phyloP scores from a whole-genome alignment of 192 early-diverging fungal genomes.

The Entomortierella lignicola region DNA sequence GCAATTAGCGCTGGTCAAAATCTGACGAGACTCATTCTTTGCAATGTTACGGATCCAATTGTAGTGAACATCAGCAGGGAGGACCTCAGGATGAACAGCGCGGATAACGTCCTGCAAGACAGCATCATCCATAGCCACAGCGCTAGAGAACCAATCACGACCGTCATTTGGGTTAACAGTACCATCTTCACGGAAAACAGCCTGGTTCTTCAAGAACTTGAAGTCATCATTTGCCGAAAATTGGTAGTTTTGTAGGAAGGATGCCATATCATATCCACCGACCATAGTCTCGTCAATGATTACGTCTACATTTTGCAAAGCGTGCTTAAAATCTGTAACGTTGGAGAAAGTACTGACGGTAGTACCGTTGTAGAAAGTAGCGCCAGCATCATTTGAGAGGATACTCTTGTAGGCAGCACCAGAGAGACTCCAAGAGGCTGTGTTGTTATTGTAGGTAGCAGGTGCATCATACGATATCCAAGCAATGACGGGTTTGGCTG shows the following conservation, averaged over 20 bases:
- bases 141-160: slow-evolving; percentile 77
- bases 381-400: slow-evolving; percentile 76
- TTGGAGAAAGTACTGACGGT: slow-evolving; percentile 45
- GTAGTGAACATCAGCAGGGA: slow-evolving; percentile 59
- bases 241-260: slow-evolving; percentile 74
- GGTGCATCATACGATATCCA: slow-evolving; percentile 73
- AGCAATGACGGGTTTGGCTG: slow-evolving; percentile 64
- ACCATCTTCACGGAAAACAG: slow-evolving; percentile 77
- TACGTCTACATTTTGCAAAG: slow-evolving; percentile 69
- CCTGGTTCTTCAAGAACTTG: slow-evolving; percentile 72
- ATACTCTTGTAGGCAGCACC: slow-evolving; percentile 68
- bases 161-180: slow-evolving; percentile 69
- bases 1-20: slow-evolving; percentile 64
- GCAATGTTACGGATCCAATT: slow-evolving; percentile 82
- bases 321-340: slow-evolving; percentile 60
- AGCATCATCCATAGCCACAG: slow-evolving; percentile 75
- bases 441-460: slow-evolving; percentile 74
- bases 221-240: slow-evolving; percentile 59
- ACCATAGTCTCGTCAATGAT: slow-evolving; percentile 76
- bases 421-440: slow-evolving; percentile 69
- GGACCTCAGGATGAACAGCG: slow-evolving; percentile 67
- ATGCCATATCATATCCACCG: slow-evolving; percentile 58
- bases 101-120: slow-evolving; percentile 77
- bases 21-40: slow-evolving; percentile 54
- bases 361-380: slow-evolving; percentile 61